These are phyloP conservation scores for Moesziomyces parantarcticus DNA, from an alignment of 1,284 basidiomycete species.

Conservation along the genomic window DNA sequence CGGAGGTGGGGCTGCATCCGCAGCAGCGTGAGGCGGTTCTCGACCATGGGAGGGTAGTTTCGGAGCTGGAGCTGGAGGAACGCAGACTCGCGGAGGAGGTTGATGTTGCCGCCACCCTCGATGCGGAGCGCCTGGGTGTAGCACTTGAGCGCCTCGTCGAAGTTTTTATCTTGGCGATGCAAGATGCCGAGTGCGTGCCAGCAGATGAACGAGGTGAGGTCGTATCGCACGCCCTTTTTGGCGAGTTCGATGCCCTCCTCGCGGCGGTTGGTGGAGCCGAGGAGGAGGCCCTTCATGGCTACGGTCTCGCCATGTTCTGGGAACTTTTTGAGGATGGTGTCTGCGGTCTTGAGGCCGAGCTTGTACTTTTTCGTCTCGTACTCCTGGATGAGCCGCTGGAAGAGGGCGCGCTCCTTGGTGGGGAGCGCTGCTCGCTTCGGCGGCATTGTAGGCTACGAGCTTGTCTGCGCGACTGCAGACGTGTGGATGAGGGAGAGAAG, in stretches of 20 bases:
- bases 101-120: constrained; percentile 89
- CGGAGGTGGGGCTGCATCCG: constrained; percentile 84
- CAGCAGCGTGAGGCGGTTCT: constrained; percentile 84
- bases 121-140: constrained; percentile 81
- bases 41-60: constrained; percentile 81
- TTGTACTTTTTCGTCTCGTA: constrained; percentile 93
- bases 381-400: constrained; percentile 80
- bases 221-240: constrained; percentile 82
- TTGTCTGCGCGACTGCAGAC: too few species aligned
- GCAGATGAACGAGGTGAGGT: constrained; percentile 92
- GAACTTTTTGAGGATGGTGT: constrained; percentile 92
- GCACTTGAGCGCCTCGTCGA: constrained; percentile 85
- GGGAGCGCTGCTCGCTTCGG: constrained; percentile 72
- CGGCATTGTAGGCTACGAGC: constrained; percentile 50
- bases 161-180: constrained; percentile 80
- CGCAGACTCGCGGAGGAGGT: constrained; percentile 90
- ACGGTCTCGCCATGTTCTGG: constrained; percentile 83
- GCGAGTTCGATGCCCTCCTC: constrained; percentile 82
- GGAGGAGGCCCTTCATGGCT: constrained; percentile 64
- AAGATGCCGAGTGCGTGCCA: constrained; percentile 92
- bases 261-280: constrained; percentile 56
- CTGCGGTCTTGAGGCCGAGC: constrained; percentile 89
- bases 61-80: constrained; percentile 91
- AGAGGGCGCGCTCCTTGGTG: constrained; percentile 84
- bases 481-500: not conserved